Evolutionary conservation across 1,284 basidiomycete genomes (phyloP).

Genomic region (Pseudozyma pruni): DNA sequence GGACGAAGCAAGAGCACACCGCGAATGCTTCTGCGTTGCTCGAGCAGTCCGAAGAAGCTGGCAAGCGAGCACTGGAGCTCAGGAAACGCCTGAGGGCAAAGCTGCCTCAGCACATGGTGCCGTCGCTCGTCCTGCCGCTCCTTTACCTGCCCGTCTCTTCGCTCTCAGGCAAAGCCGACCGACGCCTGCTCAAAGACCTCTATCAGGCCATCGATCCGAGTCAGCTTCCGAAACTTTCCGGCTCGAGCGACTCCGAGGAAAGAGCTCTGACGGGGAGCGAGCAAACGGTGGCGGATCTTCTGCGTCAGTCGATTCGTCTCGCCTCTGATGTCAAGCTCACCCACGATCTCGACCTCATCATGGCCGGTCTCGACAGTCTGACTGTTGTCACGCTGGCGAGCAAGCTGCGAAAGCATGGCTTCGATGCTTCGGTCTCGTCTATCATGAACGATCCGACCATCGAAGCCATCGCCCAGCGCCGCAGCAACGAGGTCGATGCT

Average conservation of each 20-base stretch:
- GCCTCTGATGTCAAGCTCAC: slow-evolving; percentile 18
- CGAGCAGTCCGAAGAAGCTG: slow-evolving; percentile 10
- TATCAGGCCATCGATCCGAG: slow-evolving; percentile 30
- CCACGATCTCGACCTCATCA: slow-evolving; percentile 43
- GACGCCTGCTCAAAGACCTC: slow-evolving; percentile 30
- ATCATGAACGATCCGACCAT: slow-evolving; percentile 53
- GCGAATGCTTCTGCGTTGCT: slow-evolving; percentile 8
- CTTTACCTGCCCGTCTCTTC: slow-evolving; percentile 50
- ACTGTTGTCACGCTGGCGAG: slow-evolving; percentile 53
- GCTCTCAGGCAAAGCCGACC: slow-evolving; percentile 60
- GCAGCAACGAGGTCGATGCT: neutral
- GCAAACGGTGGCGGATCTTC: slow-evolving; percentile 30
- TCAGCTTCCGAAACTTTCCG: slow-evolving; percentile 1
- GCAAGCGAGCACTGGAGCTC: slow-evolving; percentile 9
- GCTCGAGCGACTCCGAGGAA: slow-evolving; percentile 1
- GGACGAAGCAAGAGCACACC: slow-evolving; percentile 11
- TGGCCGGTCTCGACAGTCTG: slow-evolving; percentile 60
- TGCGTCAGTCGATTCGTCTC: slow-evolving; percentile 19
- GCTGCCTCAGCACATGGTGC: slow-evolving; percentile 62
- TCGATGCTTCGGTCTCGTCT: slow-evolving; percentile 31
- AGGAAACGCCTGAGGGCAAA: slow-evolving; percentile 22
- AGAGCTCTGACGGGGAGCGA: slow-evolving; percentile 32
- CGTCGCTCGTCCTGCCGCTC: slow-evolving; percentile 53
- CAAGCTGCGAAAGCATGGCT: slow-evolving; percentile 40
- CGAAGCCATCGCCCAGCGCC: slow-evolving; percentile 36